Percentiles rank a stretch among this genome's conserved stretches.
phyloP scores from a whole-genome alignment of 208 protist genomes.

The Wallacemonas sp. region DNA sequence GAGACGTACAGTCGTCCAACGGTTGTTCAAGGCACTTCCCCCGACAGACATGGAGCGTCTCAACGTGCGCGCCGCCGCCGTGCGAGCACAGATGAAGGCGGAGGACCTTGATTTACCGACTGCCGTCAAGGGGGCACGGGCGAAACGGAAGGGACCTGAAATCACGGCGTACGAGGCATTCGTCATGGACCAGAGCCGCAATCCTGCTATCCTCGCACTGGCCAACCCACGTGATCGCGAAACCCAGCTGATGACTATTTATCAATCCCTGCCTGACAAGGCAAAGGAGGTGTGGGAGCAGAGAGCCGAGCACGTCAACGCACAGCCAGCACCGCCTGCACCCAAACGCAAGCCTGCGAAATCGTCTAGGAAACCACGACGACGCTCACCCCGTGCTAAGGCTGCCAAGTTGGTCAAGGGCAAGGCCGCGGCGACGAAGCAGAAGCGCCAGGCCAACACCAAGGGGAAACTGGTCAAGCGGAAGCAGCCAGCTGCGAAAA shows the following conservation, averaged over 20 bases:
- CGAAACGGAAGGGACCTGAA: not conserved
- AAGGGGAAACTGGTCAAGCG: slow-evolving; percentile 7
- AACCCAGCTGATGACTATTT: slow-evolving; percentile 58
- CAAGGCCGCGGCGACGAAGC: not conserved
- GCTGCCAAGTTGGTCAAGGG: not conserved
- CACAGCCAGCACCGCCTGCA: not conserved
- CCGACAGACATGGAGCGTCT: slow-evolving; percentile 24
- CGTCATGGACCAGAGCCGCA: slow-evolving; percentile 47
- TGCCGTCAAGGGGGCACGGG: not conserved
- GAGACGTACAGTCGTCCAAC: slow-evolving; percentile 27
- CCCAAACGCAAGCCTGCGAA: not conserved
- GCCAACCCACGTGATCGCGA: slow-evolving; percentile 47
- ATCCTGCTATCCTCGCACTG: slow-evolving; percentile 47
- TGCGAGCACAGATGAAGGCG: slow-evolving; percentile 16
- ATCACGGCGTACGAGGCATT: slow-evolving; percentile 66
- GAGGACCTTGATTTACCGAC: not conserved
- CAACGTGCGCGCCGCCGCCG: slow-evolving; percentile 25
- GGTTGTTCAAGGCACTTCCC: slow-evolving; percentile 44
- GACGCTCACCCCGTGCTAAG: not conserved
- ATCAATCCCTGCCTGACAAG: slow-evolving; percentile 56
- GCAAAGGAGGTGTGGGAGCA: slow-evolving; percentile 39
- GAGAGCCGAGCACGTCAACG: not conserved
- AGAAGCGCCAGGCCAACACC: slow-evolving; percentile 4
- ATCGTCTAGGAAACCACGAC: no score
- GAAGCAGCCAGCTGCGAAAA: not conserved